A percentile compares a stretch with the other conserved stretches of the same genome.
These are phyloP conservation scores for Eruca vesicaria DNA, from an alignment of 441 rosid genomes.

Conservation along the genomic window DNA sequence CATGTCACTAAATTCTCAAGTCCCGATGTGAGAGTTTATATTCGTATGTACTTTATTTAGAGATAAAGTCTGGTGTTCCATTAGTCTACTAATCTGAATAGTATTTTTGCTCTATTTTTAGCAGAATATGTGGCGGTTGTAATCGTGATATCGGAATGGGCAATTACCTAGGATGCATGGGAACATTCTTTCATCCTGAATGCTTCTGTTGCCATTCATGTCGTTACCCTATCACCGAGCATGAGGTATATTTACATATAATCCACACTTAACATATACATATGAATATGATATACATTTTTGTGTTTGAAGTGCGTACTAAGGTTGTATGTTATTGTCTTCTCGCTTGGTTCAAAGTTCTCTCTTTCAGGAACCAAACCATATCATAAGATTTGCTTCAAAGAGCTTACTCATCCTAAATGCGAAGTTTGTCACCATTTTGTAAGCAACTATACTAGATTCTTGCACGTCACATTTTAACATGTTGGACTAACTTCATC, in stretches of 20 bases:
- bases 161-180: constrained; percentile 84
- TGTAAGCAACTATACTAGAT: constrained; percentile 47
- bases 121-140: constrained; percentile 79
- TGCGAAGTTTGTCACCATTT: constrained; percentile 90
- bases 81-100: background rate
- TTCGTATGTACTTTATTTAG: too few species aligned
- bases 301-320: background rate
- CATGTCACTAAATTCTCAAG: too few species aligned
- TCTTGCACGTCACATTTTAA: background rate
- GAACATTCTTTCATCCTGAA: constrained; percentile 77
- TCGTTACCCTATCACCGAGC: constrained; percentile 68
- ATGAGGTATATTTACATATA: constrained; percentile 57
- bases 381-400: constrained; percentile 89
- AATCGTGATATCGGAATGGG: constrained; percentile 58
- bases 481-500: background rate
- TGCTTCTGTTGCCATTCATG: constrained; percentile 80
- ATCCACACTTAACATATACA: too few species aligned
- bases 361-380: constrained; percentile 70
- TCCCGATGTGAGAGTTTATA: too few species aligned
- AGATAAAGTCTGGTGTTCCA: too few species aligned
- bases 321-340: constrained; percentile 33
- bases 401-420: constrained; percentile 86
- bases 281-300: background rate
- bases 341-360: constrained; percentile 66
- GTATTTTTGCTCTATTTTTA: background rate